Percentiles rank a stretch among this genome's conserved stretches.
phyloP scores from a whole-genome alignment of 805 yeast species.

The Hanseniaspora osmophila region DNA sequence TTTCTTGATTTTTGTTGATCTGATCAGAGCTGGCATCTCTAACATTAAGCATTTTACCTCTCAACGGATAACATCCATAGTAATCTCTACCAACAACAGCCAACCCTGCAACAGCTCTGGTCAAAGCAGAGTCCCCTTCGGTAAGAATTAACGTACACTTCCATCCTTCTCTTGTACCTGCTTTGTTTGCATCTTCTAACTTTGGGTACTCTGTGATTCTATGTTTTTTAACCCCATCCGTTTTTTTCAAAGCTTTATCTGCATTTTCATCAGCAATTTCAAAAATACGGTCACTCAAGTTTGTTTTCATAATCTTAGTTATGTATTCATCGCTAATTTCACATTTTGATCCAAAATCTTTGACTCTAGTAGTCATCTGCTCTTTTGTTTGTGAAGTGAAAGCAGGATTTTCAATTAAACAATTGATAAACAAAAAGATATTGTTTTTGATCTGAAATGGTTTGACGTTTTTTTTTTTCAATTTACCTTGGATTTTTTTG shows the following conservation, averaged over 20 bases:
- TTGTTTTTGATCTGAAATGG: constrained; percentile 82
- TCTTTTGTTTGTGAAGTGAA: constrained; percentile 96
- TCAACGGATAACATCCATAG: constrained; percentile 87
- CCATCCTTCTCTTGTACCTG: constrained; percentile 85
- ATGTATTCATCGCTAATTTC: constrained; percentile 68
- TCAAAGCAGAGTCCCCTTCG: constrained; percentile 93
- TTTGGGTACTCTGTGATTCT: constrained; percentile 83
- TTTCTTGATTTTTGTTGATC: constrained; percentile 82
- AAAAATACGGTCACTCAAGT: constrained; percentile 49
- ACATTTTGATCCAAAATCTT: constrained; percentile 80
- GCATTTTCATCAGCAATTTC: constrained; percentile 82
- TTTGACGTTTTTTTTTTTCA: constrained; percentile 58
- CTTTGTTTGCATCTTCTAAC: constrained; percentile 88
- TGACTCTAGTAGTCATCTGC: constrained; percentile 75
- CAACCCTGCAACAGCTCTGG: constrained; percentile 84
- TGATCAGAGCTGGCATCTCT: constrained; percentile 96
- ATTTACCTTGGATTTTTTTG: constrained; percentile 53
- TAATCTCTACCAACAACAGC: constrained; percentile 90
- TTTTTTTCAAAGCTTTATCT: constrained; percentile 70
- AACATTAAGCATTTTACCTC: constrained; percentile 90
- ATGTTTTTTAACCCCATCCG: constrained; percentile 73
- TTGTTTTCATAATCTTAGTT: constrained; percentile 59
- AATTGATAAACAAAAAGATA: constrained; percentile 81
- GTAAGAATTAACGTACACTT: constrained; percentile 88
- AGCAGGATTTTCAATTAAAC: constrained; percentile 90